Evolutionary conservation across 805 yeast species (phyloP), one percentile per base, ranked within the genome.

Genomic region (Starmerella cellae): DNA sequence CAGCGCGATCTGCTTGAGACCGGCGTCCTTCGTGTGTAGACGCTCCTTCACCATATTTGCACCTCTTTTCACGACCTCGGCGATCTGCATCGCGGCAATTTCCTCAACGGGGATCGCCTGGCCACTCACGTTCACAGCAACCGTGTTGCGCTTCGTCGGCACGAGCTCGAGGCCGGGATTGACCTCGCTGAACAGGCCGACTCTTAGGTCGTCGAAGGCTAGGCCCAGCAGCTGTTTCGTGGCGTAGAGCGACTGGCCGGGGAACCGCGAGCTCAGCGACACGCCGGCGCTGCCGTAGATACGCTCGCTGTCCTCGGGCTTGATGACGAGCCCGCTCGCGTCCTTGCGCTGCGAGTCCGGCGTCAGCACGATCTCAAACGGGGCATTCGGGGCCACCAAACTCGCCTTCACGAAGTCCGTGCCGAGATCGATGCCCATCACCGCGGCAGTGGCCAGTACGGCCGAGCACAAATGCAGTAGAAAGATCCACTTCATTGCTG

Each of bases 331-430:
- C 1, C 93, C 95, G 3, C 87, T 71, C 4, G 77, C 66, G 54
- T 88, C 97, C 59, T 91, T 91, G 44, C 98, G 70, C 61, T 85
- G 83, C 2, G 95, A 79, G 55, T 91, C 97, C 21, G 83, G 79
- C 3, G 96, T 83, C 47, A 91, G 65, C 13, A 91, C 79, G 32
- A 91, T 71, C 55, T 91, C 97, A 57, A 87, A 77, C 14, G 85
- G 80, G 18, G 84, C 76, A 11, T 85, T 83, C 0, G 96, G 96
- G 0, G 95, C 95, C 32, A 91, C 81, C 36, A 91, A 66, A 38
- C 79, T 82, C 2, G 94, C 84, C 59, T 91, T 91, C 20, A 85
- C 74, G 65, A 68, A 81, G 55, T 85, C 88, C 43, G 82, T 79
- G 41, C 98, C 98, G 56, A 71, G 77, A 59, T 91, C 98, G 31